Percentiles rank a stretch among this genome's conserved stretches.
phyloP scores from a whole-genome alignment of 2,329 filamentous ascomycete genomes.

The Epicoccum sorghinum region DNA sequence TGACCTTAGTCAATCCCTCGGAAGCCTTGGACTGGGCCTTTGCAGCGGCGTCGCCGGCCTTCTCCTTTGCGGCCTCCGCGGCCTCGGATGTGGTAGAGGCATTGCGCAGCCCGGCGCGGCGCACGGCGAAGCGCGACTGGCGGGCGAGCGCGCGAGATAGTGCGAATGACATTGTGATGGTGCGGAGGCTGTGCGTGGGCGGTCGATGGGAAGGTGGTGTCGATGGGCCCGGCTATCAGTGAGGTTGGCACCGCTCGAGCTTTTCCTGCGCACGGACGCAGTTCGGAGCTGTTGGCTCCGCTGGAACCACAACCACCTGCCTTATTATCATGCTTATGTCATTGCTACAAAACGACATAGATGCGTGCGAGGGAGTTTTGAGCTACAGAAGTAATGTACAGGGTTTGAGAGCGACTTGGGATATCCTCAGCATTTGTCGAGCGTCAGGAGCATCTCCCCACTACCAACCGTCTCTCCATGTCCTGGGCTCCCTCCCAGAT shows the following conservation, averaged over 20 bases:
- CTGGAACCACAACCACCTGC: no score
- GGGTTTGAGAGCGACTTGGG: neutral
- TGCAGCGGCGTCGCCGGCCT: constrained; percentile 47
- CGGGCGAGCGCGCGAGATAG: constrained; percentile 55
- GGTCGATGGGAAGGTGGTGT: constrained; percentile 13
- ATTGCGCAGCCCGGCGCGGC: constrained; percentile 54
- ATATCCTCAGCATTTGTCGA: neutral
- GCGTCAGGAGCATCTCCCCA: no score
- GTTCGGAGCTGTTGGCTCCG: no score
- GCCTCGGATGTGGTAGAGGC: constrained; percentile 57
- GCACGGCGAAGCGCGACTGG: constrained; percentile 51
- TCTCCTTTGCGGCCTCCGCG: constrained; percentile 55
- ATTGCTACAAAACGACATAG: no score
- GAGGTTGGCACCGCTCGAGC: constrained; percentile 11
- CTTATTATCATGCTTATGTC: neutral
- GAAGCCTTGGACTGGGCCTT: constrained; percentile 79
- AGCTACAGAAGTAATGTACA: neutral
- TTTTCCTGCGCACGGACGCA: neutral
- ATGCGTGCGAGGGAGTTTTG: no score
- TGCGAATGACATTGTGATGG: constrained; percentile 54
- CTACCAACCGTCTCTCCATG: constrained; percentile 15
- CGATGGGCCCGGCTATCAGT: constrained; percentile 1
- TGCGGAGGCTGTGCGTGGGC: constrained; percentile 15
- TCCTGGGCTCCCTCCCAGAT: constrained; percentile 1
- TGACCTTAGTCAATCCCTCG: constrained; percentile 81